Evolutionary conservation across 331 rosid species (phyloP).

Genomic region (Acacia pycnantha): DNA sequence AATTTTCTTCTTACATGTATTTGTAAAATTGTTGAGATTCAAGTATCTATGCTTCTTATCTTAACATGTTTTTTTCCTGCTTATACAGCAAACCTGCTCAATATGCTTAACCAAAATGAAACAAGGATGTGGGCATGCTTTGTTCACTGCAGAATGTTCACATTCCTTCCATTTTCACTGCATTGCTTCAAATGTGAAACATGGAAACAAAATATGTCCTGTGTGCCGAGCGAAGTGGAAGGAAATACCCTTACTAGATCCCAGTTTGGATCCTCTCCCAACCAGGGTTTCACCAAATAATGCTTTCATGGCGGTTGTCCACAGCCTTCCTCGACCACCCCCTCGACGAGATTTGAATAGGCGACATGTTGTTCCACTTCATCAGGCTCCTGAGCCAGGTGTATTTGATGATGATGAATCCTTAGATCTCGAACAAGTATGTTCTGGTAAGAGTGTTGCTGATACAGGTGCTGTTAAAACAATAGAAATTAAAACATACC

Average conservation of each 20-base stretch:
- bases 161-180: slow-evolving; percentile 98
- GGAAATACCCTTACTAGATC: slow-evolving; percentile 80
- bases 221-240: slow-evolving; percentile 97
- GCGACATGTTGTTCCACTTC: slow-evolving; percentile 76
- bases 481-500: slow-evolving; percentile 68
- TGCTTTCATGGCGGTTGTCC: slow-evolving; percentile 85
- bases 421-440: slow-evolving; percentile 52
- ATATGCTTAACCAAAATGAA: slow-evolving; percentile 91
- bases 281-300: slow-evolving; percentile 60
- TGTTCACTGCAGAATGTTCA: slow-evolving; percentile 94
- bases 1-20: not conserved
- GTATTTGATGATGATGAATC: slow-evolving; percentile 87
- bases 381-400: slow-evolving; percentile 78
- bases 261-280: slow-evolving; percentile 52
- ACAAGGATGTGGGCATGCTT: slow-evolving; percentile 92
- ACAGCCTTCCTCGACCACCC: slow-evolving; percentile 72
- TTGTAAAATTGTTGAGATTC: slow-evolving; percentile 1
- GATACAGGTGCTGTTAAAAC: slow-evolving; percentile 43
- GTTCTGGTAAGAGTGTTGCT: slow-evolving; percentile 38
- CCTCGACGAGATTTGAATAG: slow-evolving; percentile 67
- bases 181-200: slow-evolving; percentile 84
- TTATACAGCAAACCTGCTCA: slow-evolving; percentile 78
- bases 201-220: slow-evolving; percentile 93
- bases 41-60: slow-evolving; percentile 8
- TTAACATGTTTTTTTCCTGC: slow-evolving; percentile 25